These are phyloP conservation scores for Solanum corneliomulleri DNA, from an alignment of 257 asterid species.

Conservation along the genomic window DNA sequence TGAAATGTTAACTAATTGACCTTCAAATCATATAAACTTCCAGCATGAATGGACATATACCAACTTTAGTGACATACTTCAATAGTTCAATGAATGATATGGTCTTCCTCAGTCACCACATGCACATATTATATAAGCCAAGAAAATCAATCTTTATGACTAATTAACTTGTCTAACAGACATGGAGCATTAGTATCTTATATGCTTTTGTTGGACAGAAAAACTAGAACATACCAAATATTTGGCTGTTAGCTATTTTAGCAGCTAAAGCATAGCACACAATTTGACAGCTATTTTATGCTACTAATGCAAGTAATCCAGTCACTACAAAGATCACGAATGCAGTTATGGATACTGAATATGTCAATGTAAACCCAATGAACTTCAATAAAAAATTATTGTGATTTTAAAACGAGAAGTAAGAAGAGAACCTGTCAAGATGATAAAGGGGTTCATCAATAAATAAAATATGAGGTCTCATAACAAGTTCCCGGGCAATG, in stretches of 20 bases:
- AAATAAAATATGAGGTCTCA: slow-evolving; percentile 80
- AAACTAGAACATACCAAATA: neutral
- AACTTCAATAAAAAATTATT: neutral
- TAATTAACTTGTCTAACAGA: neutral
- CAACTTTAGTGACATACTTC: neutral
- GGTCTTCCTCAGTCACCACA: neutral
- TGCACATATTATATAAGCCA: neutral
- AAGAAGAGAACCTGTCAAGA: slow-evolving; percentile 72
- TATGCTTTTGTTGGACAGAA: neutral
- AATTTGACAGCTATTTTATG: neutral
- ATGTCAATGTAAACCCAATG: neutral
- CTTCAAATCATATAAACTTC: neutral
- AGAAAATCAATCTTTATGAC: neutral
- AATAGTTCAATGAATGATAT: neutral
- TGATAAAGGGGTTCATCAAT: slow-evolving; percentile 97
- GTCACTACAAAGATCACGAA: neutral
- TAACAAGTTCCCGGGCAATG: slow-evolving; percentile 95
- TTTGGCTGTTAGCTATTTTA: neutral
- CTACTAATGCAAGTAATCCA: neutral
- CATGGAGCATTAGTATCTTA: neutral
- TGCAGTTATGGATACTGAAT: neutral
- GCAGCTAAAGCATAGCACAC: neutral
- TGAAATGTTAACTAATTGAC: neutral
- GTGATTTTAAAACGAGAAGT: neutral
- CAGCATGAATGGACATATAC: neutral